Evolutionary conservation across 2,329 filamentous ascomycete species (phyloP), one percentile per base, ranked within the genome.

Genomic region (Botrytis tulipae): DNA sequence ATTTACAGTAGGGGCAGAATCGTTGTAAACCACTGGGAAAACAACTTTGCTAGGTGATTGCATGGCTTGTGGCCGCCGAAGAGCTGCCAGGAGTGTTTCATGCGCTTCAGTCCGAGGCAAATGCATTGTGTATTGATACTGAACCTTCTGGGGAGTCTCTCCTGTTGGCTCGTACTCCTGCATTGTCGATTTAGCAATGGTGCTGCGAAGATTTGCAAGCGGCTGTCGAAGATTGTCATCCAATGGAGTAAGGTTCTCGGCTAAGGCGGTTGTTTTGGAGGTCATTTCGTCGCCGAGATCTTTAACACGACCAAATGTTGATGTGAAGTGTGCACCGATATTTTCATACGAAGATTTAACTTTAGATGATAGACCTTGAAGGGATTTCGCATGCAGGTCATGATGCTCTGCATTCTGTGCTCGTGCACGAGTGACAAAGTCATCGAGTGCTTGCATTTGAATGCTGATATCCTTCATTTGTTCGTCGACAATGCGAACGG

Each of bases 401-500:
- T 96, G 91, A 80, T 97, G 94, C 29, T 86, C 85, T 44, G 91
- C 89, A 81, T 97, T 98, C 79, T 97, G 92, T 1, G 88, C 89
- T 74, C 91, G 90, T 68, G 97, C 94, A 46, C 93, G 90, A 46
- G 91, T 88, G 57, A 98, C 94, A 78, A 98, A 97, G 77, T 95
- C 93, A 79, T 98, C 95, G 12, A 99, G 87, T 1, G 93, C 93
- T 73, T 91, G 89, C 88, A 99, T 95, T 82, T 98, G 94, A n/a
- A 87, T 88, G 75, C 93, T 91, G 80, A 99, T 92, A 77, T 97
- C 93, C 73, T 89, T 87, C 84, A 97, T 93, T 83, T 99, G 96
- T 73, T 92, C 91, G 79, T 95, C 93, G 20, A 98, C 95, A 73
- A 97, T 95, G 10, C 91, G 91, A 44, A 97, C 90, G 0, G 95